phyloP scores from a whole-genome alignment of 2,329 filamentous ascomycete genomes.

The Diaporthe humulicola region DNA sequence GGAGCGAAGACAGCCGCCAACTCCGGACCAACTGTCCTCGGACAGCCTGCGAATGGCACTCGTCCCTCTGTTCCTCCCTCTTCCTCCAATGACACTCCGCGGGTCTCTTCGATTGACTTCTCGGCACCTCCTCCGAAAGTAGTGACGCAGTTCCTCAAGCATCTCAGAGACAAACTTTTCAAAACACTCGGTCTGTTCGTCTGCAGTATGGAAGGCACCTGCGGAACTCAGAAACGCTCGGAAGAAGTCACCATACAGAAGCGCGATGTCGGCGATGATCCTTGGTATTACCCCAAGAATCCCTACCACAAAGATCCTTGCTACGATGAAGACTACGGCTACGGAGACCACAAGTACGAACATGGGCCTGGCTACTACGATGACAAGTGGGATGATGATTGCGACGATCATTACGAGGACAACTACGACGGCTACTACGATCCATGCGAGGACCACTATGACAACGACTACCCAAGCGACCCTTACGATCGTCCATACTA shows the following conservation, averaged over 20 bases:
- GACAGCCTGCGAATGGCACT: background rate
- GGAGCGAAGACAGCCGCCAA: background rate
- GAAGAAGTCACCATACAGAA: background rate
- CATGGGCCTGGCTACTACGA: background rate
- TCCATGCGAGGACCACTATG: background rate
- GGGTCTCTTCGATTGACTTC: background rate
- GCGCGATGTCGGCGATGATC: background rate
- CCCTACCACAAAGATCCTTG: conserved; percentile 9
- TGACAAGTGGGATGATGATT: background rate
- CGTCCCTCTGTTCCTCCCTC: background rate
- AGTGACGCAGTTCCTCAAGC: background rate
- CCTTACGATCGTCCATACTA: background rate
- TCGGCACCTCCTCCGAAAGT: too few relatives aligned
- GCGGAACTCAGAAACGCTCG: background rate
- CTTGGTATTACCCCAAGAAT: conserved; percentile 9
- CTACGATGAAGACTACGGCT: background rate
- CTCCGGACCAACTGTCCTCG: background rate
- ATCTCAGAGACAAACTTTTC: background rate
- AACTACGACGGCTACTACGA: background rate
- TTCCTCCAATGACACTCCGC: too few relatives aligned
- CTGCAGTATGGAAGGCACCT: conserved; percentile 2
- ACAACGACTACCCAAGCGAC: background rate
- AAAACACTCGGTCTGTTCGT: background rate
- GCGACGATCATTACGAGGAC: conserved; percentile 7
- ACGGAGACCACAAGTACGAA: background rate